phyloP scores from a whole-genome alignment of 2,329 filamentous ascomycete species.

The Grosmannia clavigera region DNA sequence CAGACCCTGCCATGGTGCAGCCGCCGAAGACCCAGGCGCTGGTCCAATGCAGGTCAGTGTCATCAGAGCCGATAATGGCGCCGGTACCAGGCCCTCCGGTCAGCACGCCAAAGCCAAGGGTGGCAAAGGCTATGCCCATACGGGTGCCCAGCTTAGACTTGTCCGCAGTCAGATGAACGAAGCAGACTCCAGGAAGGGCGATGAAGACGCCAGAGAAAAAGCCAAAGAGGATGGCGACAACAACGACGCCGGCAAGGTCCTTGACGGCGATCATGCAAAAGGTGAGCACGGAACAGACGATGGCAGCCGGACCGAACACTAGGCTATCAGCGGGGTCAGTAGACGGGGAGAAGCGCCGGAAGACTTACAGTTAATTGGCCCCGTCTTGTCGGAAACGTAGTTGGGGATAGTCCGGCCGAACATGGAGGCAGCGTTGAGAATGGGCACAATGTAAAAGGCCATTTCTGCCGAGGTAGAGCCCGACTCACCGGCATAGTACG shows the following conservation, averaged over 20 bases:
- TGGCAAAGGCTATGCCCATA: neutral
- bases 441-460: slow-evolving; percentile 47
- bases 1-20: neutral
- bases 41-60: neutral
- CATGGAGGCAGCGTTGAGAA: slow-evolving; percentile 45
- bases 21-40: neutral
- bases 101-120: neutral
- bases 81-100: neutral
- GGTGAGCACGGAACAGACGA: neutral
- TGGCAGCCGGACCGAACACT: neutral
- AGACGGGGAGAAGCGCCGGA: neutral
- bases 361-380: slow-evolving; percentile 27
- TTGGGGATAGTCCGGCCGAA: slow-evolving; percentile 39
- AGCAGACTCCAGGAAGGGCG: neutral
- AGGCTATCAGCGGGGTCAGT: neutral
- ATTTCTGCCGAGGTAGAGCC: slow-evolving; percentile 32
- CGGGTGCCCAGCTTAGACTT: neutral
- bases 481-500: slow-evolving; percentile 35
- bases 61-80: neutral
- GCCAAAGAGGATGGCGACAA: neutral
- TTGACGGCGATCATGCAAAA: neutral
- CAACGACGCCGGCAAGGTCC: neutral
- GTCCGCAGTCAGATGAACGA: neutral
- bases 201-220: slow-evolving; percentile 1
- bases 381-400: slow-evolving; percentile 34